Percentiles rank a stretch among this genome's conserved stretches.
These are phyloP conservation scores for Cordyceps cateniannulata DNA, from an alignment of 2,329 filamentous ascomycete genomes.

Conservation along the genomic window DNA sequence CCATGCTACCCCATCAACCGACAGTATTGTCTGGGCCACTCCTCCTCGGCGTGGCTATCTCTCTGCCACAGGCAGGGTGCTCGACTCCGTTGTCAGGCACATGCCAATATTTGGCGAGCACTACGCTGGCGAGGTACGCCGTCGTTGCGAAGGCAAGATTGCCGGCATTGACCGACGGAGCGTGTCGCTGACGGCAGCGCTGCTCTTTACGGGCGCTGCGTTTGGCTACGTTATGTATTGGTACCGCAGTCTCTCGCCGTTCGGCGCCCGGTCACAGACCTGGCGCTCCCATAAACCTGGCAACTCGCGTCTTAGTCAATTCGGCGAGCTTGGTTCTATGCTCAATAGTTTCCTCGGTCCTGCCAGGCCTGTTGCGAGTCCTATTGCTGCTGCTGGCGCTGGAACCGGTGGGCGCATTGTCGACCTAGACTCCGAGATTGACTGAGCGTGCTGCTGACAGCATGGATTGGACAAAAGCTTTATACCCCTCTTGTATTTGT, in stretches of 20 bases:
- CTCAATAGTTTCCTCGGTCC: conserved; percentile 29
- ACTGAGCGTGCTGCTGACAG: conserved; percentile 17
- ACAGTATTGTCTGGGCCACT: conserved; percentile 23
- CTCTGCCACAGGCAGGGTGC: conserved; percentile 23
- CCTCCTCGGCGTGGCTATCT: conserved; percentile 19
- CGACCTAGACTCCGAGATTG: conserved; percentile 30
- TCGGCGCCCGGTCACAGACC: conserved; percentile 37
- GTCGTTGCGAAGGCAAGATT: conserved; percentile 26
- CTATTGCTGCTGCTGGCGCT: conserved; percentile 8
- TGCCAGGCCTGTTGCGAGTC: conserved; percentile 16
- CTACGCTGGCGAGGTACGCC: conserved; percentile 31
- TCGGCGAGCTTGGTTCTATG: conserved; percentile 43
- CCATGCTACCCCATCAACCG: conserved; percentile 16
- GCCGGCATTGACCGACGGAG: conserved; percentile 28
- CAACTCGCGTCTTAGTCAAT: conserved; percentile 31
- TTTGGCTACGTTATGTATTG: conserved; percentile 33
- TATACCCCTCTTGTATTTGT: conserved; percentile 8
- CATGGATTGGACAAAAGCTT: not conserved
- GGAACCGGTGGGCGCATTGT: conserved; percentile 23
- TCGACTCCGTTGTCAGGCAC: conserved; percentile 30
- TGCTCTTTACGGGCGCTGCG: conserved; percentile 32
- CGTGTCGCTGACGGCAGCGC: conserved; percentile 25
- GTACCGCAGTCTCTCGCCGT: conserved; percentile 36
- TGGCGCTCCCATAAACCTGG: conserved; percentile 30
- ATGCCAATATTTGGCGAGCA: conserved; percentile 29